A percentile compares a stretch with the other conserved stretches of the same genome.
phyloP scores from a whole-genome alignment of 2,329 filamentous ascomycete genomes.

The Diplodia intermedia region DNA sequence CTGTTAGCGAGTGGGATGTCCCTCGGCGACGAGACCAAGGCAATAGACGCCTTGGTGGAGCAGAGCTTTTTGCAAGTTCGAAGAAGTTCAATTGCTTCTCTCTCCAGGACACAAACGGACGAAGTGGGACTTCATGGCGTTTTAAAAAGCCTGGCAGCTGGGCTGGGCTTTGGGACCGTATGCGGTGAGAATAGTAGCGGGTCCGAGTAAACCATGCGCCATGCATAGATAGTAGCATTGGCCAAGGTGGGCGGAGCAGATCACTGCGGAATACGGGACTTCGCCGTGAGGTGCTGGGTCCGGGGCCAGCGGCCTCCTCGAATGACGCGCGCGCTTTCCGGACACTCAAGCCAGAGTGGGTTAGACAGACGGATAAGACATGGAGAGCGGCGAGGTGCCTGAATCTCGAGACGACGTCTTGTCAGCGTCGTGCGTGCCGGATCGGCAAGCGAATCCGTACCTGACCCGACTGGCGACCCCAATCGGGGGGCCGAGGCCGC shows the following conservation, averaged over 20 bases:
- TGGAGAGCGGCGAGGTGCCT: conserved; percentile 2
- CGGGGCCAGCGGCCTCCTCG: not conserved
- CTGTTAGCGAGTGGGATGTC: not conserved
- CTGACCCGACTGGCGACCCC: not conserved
- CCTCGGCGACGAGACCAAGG: not conserved
- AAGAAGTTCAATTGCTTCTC: not conserved
- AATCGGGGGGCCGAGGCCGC: conserved; percentile 18
- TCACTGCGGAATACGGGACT: conserved; percentile 2
- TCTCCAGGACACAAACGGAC: not conserved
- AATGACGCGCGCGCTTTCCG: conserved; percentile 8
- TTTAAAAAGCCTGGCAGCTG: not conserved
- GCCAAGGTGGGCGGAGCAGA: conserved; percentile 22
- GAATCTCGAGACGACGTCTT: not conserved
- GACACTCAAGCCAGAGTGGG: not conserved
- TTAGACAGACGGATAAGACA: not conserved
- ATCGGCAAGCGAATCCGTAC: not conserved
- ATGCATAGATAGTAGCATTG: conserved; percentile 30
- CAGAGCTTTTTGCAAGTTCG: not conserved
- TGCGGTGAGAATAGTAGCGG: not conserved
- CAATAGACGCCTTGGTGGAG: not conserved
- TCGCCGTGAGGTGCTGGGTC: not conserved
- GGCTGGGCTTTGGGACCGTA: not conserved
- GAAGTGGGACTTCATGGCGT: not conserved
- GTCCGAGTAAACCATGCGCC: not conserved
- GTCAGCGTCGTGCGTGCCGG: conserved; percentile 11